phyloP scores from a whole-genome alignment of 1,139 yeast genomes.

The Yamadazyma jaroonii region DNA sequence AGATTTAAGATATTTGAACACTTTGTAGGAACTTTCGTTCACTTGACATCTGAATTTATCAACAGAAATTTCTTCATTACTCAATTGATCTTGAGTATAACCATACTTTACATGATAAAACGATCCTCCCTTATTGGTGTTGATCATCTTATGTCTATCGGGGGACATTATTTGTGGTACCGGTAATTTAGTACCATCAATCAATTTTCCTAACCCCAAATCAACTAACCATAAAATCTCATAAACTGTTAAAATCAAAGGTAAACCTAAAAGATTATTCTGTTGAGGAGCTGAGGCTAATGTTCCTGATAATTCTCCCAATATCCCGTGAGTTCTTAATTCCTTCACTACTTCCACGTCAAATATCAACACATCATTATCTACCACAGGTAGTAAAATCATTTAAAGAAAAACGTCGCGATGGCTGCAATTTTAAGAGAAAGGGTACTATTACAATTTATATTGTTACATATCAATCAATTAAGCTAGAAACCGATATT shows the following conservation, averaged over 20 bases:
- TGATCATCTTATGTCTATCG: conserved; percentile 3
- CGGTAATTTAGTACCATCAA: conserved; percentile 7
- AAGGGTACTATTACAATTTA: neutral
- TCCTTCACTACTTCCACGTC: conserved; percentile 48
- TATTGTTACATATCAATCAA: conserved; percentile 17
- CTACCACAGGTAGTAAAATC: conserved; percentile 27
- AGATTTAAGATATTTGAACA: conserved; percentile 38
- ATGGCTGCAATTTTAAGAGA: conserved; percentile 1
- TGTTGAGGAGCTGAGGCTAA: conserved; percentile 90
- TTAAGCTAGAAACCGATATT: conserved; percentile 24
- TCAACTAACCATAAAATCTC: conserved; percentile 69
- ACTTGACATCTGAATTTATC: conserved; percentile 6
- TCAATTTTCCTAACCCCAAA: conserved; percentile 30
- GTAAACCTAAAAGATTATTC: conserved; percentile 79
- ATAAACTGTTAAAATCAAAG: conserved; percentile 68
- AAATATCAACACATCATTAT: conserved; percentile 48
- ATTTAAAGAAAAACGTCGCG: conserved; percentile 3
- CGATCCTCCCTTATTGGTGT: conserved; percentile 5
- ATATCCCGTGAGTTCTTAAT: conserved; percentile 55
- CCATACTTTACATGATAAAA: conserved; percentile 7
- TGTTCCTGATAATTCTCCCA: conserved; percentile 81
- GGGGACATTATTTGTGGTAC: conserved; percentile 6
- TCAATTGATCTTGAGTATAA: neutral
- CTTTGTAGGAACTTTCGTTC: conserved; percentile 14
- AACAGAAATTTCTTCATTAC: conserved; percentile 1